These are phyloP conservation scores for Periconia digitata DNA, from an alignment of 2,329 filamentous ascomycete species.

Conservation along the genomic window DNA sequence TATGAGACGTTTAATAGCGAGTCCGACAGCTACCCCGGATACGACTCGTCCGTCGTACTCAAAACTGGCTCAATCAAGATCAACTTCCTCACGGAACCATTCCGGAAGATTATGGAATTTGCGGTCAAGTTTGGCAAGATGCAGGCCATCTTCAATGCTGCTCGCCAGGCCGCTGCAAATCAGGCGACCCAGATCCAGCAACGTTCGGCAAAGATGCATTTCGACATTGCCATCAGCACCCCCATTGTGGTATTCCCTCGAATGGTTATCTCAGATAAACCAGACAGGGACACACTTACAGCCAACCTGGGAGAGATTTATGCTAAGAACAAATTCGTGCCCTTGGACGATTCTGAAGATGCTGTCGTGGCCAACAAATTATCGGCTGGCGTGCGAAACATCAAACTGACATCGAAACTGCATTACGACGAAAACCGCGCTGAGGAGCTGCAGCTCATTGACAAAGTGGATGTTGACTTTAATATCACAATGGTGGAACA, in stretches of 20 bases:
- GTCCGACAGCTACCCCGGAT: constrained; percentile 81
- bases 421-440: constrained; percentile 71
- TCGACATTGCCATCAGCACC: constrained; percentile 89
- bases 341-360: constrained; percentile 74
- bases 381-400: constrained; percentile 86
- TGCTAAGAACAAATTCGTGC: constrained; percentile 87
- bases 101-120: constrained; percentile 97
- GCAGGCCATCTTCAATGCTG: constrained; percentile 98
- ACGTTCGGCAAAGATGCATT: constrained; percentile 85
- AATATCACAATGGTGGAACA: constrained; percentile 92
- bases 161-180: constrained; percentile 88
- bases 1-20: constrained; percentile 91
- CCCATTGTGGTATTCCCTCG: constrained; percentile 95
- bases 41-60: constrained; percentile 88
- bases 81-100: constrained; percentile 96
- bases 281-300: constrained; percentile 79
- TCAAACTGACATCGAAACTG: constrained; percentile 85
- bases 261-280: constrained; percentile 67
- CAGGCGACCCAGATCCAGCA: constrained; percentile 94
- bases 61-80: constrained; percentile 93
- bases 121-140: constrained; percentile 99
- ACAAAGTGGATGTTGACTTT: constrained; percentile 93
- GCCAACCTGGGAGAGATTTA: constrained; percentile 98
- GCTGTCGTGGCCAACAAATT: constrained; percentile 84
- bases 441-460: constrained; percentile 94